Base-by-base conservation (phyloP, 768 basidiomycete genomes). In the Ramaria sp. region DNA sequence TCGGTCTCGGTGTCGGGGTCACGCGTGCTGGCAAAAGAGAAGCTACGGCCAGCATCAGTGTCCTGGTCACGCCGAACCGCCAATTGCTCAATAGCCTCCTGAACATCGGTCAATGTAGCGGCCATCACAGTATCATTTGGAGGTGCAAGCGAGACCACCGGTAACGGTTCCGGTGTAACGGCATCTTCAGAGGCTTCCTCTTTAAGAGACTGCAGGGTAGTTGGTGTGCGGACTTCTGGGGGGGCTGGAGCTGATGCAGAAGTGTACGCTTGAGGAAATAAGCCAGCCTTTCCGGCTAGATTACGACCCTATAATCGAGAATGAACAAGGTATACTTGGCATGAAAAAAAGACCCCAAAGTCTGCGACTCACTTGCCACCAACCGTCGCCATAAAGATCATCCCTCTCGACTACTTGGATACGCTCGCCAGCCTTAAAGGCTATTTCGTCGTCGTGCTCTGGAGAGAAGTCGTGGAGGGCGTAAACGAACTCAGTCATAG, bases 321-420 rank as follows among this genome's bases (percentile, higher is more conserved):
- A 52, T 51, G 37, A 32, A 13, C n/a, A 58, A 47, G 52, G 60
- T 25, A 34, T 28, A 18, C 16, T 38, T 22, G 44, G 49, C 27
- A 41, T 51, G 50, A 58, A 48, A 48, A 57, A 48, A 52, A 52
- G 50, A 43, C 56, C 32, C 13, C 13, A 34, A 13, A 57, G 44
- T 18, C 49, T 50, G 28, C 37, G 56, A 42, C 48, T 50, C 54
- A 83, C 84, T 76, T 81, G 77, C 91, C 91, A 98, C 96, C 96
- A 98, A 16, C 95, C 96, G 67, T 99, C 96, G 18, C 79, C 79
- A 65, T 88, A 98, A 55, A 79, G 69, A 60, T 98, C 96, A 64
- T 98, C 96, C 70, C 81, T 89, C 72, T 98, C 95, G 39, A 97
- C 55, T 27, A 99, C 82, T 63, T 89, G 84, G 61, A 98, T 90